These are phyloP conservation scores for Monilinia laxa DNA, from an alignment of 2,329 filamentous ascomycete species.

Conservation along the genomic window DNA sequence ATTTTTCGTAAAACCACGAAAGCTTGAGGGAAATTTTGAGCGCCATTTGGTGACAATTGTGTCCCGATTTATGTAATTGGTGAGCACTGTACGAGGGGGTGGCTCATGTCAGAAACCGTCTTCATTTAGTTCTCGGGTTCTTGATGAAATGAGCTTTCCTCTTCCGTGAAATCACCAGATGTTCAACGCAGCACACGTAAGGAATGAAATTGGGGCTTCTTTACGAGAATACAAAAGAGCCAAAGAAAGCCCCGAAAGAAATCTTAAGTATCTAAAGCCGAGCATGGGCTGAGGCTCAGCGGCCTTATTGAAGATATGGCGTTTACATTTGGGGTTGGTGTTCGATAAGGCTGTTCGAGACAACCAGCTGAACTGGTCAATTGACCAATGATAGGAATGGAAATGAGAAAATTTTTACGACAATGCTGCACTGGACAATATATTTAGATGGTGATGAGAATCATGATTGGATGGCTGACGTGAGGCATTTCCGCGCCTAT, in stretches of 20 bases:
- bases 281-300: slow-evolving; percentile 11
- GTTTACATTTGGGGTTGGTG: slow-evolving; percentile 5
- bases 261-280: background rate
- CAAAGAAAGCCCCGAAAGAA: background rate
- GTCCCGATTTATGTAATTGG: background rate
- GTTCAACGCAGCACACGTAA: slow-evolving; percentile 3
- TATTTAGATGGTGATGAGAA: slow-evolving; percentile 1
- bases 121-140: background rate
- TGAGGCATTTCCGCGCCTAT: slow-evolving; percentile 11
- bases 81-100: slow-evolving; percentile 1
- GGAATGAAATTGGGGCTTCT: background rate
- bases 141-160: background rate
- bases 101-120: background rate
- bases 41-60: too few species aligned
- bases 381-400: slow-evolving; percentile 2
- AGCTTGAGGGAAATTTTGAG: background rate
- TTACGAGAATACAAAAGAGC: background rate
- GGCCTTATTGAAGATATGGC: slow-evolving; percentile 11
- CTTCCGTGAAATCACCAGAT: background rate
- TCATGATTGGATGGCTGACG: slow-evolving; percentile 22
- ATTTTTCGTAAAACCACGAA: background rate
- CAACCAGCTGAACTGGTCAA: slow-evolving; percentile 4
- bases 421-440: background rate
- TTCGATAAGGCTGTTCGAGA: slow-evolving; percentile 7
- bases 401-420: background rate